These are phyloP conservation scores for Coemansia sp. DNA, from an alignment of 192 early-diverging fungal species.

Conservation along the genomic window DNA sequence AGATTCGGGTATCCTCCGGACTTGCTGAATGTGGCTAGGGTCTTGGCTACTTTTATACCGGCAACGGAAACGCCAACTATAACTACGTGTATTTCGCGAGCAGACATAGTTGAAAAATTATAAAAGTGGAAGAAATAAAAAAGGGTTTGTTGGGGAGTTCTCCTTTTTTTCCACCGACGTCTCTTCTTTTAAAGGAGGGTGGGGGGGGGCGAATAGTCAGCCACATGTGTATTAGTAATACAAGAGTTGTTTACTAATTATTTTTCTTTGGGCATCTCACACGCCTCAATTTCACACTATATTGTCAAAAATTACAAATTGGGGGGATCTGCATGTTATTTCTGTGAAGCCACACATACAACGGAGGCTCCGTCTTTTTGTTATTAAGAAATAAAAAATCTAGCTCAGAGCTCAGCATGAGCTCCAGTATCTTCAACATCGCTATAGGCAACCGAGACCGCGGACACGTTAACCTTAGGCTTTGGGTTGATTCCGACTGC, in stretches of 20 bases:
- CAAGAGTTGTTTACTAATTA: neutral
- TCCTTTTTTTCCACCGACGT: neutral
- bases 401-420: neutral
- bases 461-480: neutral
- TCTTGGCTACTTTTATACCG: slow-evolving; percentile 53
- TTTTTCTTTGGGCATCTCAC: neutral
- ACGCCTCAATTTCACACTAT: neutral
- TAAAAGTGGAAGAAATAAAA: neutral
- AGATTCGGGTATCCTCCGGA: slow-evolving; percentile 37
- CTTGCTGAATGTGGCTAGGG: slow-evolving; percentile 29
- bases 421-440: slow-evolving; percentile 5
- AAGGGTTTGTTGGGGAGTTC: neutral
- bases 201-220: neutral
- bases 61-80: slow-evolving; percentile 59
- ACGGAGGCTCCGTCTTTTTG: neutral
- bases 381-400: neutral
- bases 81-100: slow-evolving; percentile 54
- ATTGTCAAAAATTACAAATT: neutral
- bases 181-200: neutral
- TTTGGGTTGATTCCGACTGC: neutral
- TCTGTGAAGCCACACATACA: neutral
- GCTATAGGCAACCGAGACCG: neutral
- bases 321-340: neutral
- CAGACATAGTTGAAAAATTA: slow-evolving; percentile 17
- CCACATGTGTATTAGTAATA: neutral